phyloP scores from a whole-genome alignment of 2,329 filamentous ascomycete species.

The Botrytis cinerea region DNA sequence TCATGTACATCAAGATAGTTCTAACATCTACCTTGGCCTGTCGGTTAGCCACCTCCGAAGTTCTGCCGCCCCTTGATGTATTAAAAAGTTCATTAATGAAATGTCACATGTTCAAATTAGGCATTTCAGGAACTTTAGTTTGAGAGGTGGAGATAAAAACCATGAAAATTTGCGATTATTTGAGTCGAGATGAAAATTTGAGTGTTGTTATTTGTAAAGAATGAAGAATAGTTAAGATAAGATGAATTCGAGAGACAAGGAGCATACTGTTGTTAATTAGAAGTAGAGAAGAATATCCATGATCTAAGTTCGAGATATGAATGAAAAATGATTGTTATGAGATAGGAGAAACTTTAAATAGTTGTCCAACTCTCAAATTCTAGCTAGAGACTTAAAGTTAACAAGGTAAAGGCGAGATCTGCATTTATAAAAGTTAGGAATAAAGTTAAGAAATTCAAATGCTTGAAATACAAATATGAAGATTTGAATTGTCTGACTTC shows the following conservation, averaged over 20 bases:
- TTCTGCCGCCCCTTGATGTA: neutral
- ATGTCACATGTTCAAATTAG: neutral
- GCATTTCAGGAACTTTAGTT: accelerated
- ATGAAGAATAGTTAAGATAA: neutral
- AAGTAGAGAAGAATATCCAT: neutral
- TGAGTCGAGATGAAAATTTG: neutral
- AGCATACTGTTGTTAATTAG: neutral
- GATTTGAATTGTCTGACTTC: neutral
- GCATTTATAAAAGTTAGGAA: neutral
- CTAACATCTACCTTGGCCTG: neutral
- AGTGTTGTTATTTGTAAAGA: accelerated
- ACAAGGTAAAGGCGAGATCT: neutral
- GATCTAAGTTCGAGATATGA: accelerated
- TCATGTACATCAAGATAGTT: neutral
- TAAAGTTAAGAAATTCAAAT: accelerated
- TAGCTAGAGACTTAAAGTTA: neutral
- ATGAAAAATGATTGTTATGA: neutral
- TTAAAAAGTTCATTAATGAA: neutral
- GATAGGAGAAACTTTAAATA: neutral
- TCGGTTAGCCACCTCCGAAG: neutral
- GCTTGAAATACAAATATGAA: neutral
- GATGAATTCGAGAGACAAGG: neutral
- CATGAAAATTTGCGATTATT: neutral
- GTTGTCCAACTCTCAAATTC: neutral
- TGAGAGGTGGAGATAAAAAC: accelerated